Evolutionary conservation across 2,329 filamentous ascomycete genomes (phyloP).

Genomic region (Aspergillus sp.): DNA sequence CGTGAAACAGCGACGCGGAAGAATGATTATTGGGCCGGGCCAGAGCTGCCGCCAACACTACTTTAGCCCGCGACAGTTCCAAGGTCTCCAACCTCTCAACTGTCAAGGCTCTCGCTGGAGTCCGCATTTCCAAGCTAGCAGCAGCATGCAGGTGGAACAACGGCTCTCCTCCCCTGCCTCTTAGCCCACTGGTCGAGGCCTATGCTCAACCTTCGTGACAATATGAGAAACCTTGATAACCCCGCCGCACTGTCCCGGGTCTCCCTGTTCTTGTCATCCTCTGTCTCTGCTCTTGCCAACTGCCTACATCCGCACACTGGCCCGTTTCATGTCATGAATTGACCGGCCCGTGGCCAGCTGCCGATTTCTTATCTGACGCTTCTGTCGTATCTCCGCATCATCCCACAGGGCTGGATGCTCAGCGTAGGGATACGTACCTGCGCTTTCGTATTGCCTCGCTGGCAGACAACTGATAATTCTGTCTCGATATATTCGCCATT

Average conservation of each 20-base stretch:
- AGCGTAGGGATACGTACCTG: background rate
- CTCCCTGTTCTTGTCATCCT: background rate
- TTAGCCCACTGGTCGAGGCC: constrained; percentile 15
- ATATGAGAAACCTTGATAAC: constrained; percentile 13
- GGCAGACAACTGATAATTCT: background rate
- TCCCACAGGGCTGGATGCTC: constrained; percentile 1
- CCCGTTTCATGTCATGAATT: constrained; percentile 13
- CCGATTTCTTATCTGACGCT: constrained; percentile 10
- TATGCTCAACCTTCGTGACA: constrained; percentile 19
- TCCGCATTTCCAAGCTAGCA: background rate
- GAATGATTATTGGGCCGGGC: constrained; percentile 13
- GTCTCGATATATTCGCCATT: background rate
- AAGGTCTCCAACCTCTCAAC: background rate
- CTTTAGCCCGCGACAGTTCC: background rate
- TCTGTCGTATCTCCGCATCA: constrained; percentile 19
- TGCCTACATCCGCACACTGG: background rate
- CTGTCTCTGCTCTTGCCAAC: constrained; percentile 11
- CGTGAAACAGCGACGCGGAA: background rate
- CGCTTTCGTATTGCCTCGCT: background rate
- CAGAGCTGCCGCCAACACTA: background rate
- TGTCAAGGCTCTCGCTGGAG: background rate
- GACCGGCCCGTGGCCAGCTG: constrained; percentile 1
- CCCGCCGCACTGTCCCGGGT: constrained; percentile 18
- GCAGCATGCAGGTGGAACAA: constrained; percentile 7
- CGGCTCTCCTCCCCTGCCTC: constrained; percentile 11